Base-by-base conservation (phyloP, 176 grass and related monocot genomes). In the Carex scoparia region DNA sequence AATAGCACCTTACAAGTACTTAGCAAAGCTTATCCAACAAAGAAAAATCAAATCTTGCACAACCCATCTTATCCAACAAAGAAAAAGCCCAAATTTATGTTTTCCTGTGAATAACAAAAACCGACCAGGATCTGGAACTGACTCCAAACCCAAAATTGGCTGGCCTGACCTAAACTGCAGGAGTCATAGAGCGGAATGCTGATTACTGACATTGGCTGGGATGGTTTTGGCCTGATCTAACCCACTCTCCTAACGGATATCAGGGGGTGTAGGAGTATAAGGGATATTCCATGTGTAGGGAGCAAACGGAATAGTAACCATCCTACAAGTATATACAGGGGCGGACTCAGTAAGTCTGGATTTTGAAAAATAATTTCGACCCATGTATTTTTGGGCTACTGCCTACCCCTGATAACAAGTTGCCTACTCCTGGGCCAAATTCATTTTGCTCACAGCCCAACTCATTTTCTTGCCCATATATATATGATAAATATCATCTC, bases 271-370 rank as follows among this genome's bases (percentile, higher is more conserved):
- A 53, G 1, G 19, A 77, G 27, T 77, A 23, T 0, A 55, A 48
- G 49, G 16, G 27, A 72, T 56, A 16, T 14, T 55, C 18, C 49
- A 77, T 15, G 49, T 51, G 12, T 14, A 30, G 49, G 73, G 28
- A 77, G 27, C 48, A 32, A 78, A 88, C 72, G 38, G 40, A 85
- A 46, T 73, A 44, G 19, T 83, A 68, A 16, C 31, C 7, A 42
- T 80, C 53, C 80, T 81, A 59, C 3, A 31, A 79, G 54, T 57
- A 57, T 62, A 40, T 40, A 40, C 38, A 40, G 38, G 38, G 38
- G 38, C 4, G 4, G 38, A 40, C 38, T 40, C 38, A 40, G 38
- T 6, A 40, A 40, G 38, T 40, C 38, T 40, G 38, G 38, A 40
- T 40, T 40, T 40, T 40, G 38, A 40, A 40, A 40, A 40, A 40